Percentiles rank a stretch among this genome's conserved stretches.
These are phyloP conservation scores for Mucor irregularis DNA, from an alignment of 371 early-diverging fungal genomes.

Conservation along the genomic window DNA sequence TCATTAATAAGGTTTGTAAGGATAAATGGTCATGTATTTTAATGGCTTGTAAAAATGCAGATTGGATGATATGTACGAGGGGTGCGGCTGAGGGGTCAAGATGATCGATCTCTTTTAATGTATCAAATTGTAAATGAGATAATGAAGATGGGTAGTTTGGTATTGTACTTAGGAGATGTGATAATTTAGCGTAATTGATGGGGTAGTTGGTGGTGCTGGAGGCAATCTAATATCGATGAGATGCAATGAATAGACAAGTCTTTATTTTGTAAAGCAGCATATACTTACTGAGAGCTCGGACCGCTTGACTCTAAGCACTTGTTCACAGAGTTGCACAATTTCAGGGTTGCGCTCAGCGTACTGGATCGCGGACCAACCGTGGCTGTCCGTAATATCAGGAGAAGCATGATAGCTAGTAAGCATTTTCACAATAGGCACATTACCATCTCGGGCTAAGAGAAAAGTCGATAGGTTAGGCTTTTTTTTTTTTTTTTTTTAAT, in stretches of 20 bases:
- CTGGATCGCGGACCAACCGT: slow-evolving; percentile 75
- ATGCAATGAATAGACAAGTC: too few species aligned
- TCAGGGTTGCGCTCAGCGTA: slow-evolving; percentile 65
- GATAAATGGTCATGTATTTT: slow-evolving; percentile 60
- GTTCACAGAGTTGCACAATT: slow-evolving; percentile 63
- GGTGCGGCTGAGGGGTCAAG: slow-evolving; percentile 37
- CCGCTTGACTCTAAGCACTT: slow-evolving; percentile 51
- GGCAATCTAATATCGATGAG: slow-evolving; percentile 1
- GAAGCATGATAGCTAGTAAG: slow-evolving; percentile 61
- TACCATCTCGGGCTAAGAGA: slow-evolving; percentile 76
- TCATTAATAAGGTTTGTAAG: slow-evolving; percentile 55
- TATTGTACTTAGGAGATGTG: slow-evolving; percentile 48
- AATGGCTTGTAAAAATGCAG: slow-evolving; percentile 59
- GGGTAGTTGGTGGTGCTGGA: slow-evolving; percentile 32
- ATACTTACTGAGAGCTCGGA: slow-evolving; percentile 50
- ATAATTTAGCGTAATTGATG: slow-evolving; percentile 53
- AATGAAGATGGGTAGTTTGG: slow-evolving; percentile 46
- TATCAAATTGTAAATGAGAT: slow-evolving; percentile 48
- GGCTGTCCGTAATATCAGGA: slow-evolving; percentile 61
- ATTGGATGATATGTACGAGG: slow-evolving; percentile 42
- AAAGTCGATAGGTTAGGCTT: too few species aligned
- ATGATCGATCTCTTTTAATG: slow-evolving; percentile 35
- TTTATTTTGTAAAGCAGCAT: too few species aligned
- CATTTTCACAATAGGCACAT: slow-evolving; percentile 58
- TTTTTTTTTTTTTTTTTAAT: too few species aligned